These are phyloP conservation scores for Solanum rostratum DNA, from an alignment of 257 asterid species.

Conservation along the genomic window DNA sequence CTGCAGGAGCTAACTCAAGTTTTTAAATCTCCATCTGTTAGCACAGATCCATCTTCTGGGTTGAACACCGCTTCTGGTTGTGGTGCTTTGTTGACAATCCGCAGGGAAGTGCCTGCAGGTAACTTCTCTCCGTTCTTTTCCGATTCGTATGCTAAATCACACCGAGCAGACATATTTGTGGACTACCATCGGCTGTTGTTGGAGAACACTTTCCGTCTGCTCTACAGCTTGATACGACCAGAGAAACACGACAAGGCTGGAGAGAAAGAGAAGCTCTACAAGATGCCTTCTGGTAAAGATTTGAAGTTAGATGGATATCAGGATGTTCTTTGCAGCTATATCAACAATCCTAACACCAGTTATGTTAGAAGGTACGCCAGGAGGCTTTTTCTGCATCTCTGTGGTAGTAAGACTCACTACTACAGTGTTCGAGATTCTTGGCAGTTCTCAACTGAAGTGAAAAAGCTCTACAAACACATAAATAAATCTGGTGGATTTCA, in stretches of 20 bases:
- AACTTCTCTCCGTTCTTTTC: constrained; percentile 93
- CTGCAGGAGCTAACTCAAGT: constrained; percentile 80
- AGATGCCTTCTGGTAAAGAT: constrained; percentile 59
- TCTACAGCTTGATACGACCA: constrained; percentile 93
- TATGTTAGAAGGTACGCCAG: constrained; percentile 92
- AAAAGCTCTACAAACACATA: constrained; percentile 80
- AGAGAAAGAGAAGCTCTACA: constrained; percentile 72
- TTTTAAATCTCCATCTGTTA: constrained; percentile 63
- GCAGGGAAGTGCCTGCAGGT: constrained; percentile 96
- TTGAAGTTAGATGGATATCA: constrained; percentile 95
- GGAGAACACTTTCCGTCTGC: constrained; percentile 87
- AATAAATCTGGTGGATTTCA: constrained; percentile 94
- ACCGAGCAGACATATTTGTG: constrained; percentile 82
- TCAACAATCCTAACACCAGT: constrained; percentile 80
- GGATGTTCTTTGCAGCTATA: constrained; percentile 94
- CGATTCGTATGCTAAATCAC: constrained; percentile 89
- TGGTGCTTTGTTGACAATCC: constrained; percentile 71
- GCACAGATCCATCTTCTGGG: constrained; percentile 49
- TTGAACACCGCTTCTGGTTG: constrained; percentile 70
- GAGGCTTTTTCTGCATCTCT: constrained; percentile 88
- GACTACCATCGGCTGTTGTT: constrained; percentile 79
- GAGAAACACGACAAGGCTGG: constrained; percentile 95
- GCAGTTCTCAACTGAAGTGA: constrained; percentile 89
- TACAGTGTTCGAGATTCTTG: constrained; percentile 93
- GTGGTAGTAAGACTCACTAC: constrained; percentile 97